A percentile compares a stretch with the other conserved stretches of the same genome.
Conservation (phyloP, 257 asterid species). For the Lithospermum erythrorhizon region DNA sequence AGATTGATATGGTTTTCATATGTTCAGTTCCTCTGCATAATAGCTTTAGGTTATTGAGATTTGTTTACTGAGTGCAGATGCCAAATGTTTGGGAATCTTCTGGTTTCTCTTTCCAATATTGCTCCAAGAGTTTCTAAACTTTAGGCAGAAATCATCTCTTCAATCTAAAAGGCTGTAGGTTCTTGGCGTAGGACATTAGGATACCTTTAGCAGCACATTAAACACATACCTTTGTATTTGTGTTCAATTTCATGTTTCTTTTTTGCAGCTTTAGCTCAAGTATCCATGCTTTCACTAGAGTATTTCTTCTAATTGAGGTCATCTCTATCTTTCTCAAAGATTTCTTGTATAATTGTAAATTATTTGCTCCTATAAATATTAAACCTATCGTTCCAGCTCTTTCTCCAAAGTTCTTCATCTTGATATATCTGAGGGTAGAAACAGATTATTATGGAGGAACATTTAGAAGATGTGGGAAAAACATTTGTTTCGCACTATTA, state of each 20-base stretch:
- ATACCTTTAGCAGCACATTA: neutral
- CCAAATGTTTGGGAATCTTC: neutral
- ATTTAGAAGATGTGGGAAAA: conserved; percentile 31
- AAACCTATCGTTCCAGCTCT: neutral
- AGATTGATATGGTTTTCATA: too few relatives aligned
- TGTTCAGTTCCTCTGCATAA: too few relatives aligned
- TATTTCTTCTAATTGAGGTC: too few relatives aligned
- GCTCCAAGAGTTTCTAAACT: neutral
- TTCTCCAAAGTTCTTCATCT: conserved; percentile 5
- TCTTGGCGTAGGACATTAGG: neutral
- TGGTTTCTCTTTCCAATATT: neutral
- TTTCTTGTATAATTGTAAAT: too few relatives aligned
- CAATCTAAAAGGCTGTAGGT: neutral
- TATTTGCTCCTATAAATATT: neutral
- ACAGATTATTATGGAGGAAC: conserved; percentile 27
- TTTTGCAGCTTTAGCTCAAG: too few relatives aligned
- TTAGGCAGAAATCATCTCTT: neutral
- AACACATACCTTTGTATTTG: neutral
- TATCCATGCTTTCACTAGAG: too few relatives aligned
- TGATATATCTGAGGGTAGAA: neutral
- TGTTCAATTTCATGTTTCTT: neutral
- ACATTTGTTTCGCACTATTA: conserved; percentile 48
- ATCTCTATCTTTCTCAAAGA: too few relatives aligned
- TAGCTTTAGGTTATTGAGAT: neutral
- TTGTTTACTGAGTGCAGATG: neutral